Evolutionary conservation across 768 basidiomycete genomes (phyloP).

Genomic region (Rhodotorula kratochvilovae): DNA sequence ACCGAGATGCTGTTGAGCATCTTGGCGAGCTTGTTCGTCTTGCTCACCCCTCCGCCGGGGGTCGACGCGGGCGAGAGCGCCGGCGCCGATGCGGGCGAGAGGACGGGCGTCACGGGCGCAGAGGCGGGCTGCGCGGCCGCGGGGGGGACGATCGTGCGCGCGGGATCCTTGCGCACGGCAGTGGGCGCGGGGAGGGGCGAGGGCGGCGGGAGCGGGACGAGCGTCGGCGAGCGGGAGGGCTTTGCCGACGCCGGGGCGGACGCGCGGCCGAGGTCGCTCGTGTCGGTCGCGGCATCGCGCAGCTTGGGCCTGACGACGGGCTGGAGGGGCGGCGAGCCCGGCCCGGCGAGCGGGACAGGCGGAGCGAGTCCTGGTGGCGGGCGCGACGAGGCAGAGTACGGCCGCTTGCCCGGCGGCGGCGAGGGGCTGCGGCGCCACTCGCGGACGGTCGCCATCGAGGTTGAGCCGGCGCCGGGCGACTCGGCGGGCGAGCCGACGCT

Average conservation of each 20-base stretch:
- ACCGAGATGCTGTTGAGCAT: slow-evolving; percentile 35
- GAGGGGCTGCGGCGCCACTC: slow-evolving; percentile 14
- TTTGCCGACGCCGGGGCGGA: background rate
- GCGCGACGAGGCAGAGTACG: background rate
- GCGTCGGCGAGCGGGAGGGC: background rate
- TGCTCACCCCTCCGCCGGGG: background rate
- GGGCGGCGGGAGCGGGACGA: background rate
- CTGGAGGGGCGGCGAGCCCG: background rate
- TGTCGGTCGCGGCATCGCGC: slow-evolving; percentile 33
- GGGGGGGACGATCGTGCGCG: background rate
- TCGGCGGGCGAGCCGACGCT: slow-evolving; percentile 20
- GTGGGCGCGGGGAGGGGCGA: background rate
- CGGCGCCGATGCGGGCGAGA: background rate
- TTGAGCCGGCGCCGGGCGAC: background rate
- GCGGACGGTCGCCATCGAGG: slow-evolving; percentile 20
- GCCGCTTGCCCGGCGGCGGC: background rate
- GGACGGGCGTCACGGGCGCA: background rate
- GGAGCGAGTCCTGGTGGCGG: background rate
- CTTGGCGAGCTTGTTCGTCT: slow-evolving; percentile 33
- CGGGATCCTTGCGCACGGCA: background rate
- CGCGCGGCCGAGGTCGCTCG: slow-evolving; percentile 16
- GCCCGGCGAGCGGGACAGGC: background rate
- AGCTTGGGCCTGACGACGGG: slow-evolving; percentile 11
- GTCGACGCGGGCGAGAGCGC: background rate
- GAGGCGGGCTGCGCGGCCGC: background rate